Evolutionary conservation across 257 asterid species (phyloP).

Genomic region (Solanum virginianum): DNA sequence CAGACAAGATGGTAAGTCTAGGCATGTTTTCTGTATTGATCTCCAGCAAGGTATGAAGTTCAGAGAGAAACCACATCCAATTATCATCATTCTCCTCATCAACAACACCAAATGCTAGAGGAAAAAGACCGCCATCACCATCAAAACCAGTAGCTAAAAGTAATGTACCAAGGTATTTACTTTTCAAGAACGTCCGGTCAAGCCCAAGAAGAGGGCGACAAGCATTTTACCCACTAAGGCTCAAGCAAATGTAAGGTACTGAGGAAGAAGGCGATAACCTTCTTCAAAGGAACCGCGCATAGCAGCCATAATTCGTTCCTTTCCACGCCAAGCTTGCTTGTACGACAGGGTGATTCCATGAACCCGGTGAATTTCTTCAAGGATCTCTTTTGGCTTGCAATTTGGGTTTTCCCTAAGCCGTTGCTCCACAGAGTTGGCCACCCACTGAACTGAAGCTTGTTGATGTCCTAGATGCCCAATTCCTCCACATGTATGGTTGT

Average conservation of each 20-base stretch:
- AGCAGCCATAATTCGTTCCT: conserved; percentile 87
- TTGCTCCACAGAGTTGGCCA: conserved; percentile 88
- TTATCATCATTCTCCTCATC: conserved; percentile 86
- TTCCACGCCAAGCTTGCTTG: conserved; percentile 99
- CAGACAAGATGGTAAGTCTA: conserved; percentile 81
- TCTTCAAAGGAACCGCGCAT: conserved; percentile 97
- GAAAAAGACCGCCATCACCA: conserved; percentile 87
- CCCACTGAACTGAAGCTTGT: conserved; percentile 99
- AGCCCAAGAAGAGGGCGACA: conserved; percentile 95
- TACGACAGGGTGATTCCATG: conserved; percentile 89
- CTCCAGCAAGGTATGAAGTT: conserved; percentile 81
- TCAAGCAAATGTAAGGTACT: no score
- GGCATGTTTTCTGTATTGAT: conserved; percentile 92
- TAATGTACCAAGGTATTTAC: conserved; percentile 79
- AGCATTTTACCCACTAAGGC: no score
- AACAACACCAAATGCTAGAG: conserved; percentile 90
- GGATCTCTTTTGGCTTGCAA: conserved; percentile 87
- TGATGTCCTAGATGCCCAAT: conserved; percentile 86
- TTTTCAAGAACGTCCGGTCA: conserved; percentile 71
- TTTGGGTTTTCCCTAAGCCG: conserved; percentile 75
- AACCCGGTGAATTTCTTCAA: conserved; percentile 76
- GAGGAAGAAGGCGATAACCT: conserved; percentile 87
- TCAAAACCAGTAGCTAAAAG: conserved; percentile 92
- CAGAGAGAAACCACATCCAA: conserved; percentile 99
- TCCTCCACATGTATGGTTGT: conserved; percentile 79